Base-by-base conservation (phyloP, 192 early-diverging fungal species). In the Chytriomyces hyalinus region DNA sequence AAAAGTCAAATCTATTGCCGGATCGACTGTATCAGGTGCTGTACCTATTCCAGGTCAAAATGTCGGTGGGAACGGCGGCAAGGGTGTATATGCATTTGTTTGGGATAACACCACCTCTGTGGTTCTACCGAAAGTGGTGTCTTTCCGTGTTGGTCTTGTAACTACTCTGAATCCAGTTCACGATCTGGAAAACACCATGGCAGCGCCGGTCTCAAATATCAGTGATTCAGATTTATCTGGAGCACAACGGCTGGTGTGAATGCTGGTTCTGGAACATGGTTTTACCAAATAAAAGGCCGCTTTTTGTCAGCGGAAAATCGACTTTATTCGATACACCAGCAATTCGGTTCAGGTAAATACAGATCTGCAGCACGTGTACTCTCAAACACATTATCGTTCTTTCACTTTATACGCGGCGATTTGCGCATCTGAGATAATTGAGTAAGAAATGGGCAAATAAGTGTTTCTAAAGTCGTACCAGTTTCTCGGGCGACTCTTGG, bases 21-120 rank as follows among this genome's bases (percentile, higher is more conserved):
- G 73, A 65, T 28, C 62, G 4, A 75, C 73, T 20, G 10, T 36
- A 22, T 64, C 73, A 65, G 73, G 73, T 8, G 60, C 73, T 10
- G 7, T 75, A 24, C 49, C 68, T 7, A 26, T 70, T 53, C 61
- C 73, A 36, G 46, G 46, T 9, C 46, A 74, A 6, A 13, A 46
- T n/a, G 65, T 28, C 8, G 45, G 6, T 7, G 68, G 68, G 4
- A 24, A 17, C 15, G 72, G 65, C 10, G 17, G 59, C 9, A 60
- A 69, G 15, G 84, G 84, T 17, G 80, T 85, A 6, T 85, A 85
- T 49, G 74, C 28, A 5, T 83, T 86, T 71, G 81, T 86, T 15
- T 84, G 77, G 77, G 85, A 86, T 65, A 86, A 86, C 63, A 62
- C 76, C 13, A 43, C 67, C 13, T 77, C 80, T 5, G 64, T 86